Percentiles rank a stretch among this genome's conserved stretches.
phyloP scores from a whole-genome alignment of 257 asterid genomes.

The Solanum chaucha region DNA sequence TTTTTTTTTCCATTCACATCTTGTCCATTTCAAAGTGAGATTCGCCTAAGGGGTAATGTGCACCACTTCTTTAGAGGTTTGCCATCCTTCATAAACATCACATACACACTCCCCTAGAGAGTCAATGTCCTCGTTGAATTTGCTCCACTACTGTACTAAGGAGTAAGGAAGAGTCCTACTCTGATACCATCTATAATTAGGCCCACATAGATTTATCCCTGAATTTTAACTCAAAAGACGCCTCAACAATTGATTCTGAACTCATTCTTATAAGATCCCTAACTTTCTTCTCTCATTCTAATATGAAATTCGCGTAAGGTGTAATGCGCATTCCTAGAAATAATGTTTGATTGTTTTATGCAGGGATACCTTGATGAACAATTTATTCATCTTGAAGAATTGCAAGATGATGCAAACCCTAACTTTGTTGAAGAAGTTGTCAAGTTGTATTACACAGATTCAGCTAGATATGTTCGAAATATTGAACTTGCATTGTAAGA shows the following conservation, averaged over 20 bases:
- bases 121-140: neutral
- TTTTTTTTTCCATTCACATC: no score
- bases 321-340: neutral
- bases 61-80: neutral
- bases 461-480: slow-evolving; percentile 48
- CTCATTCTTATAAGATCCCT: neutral
- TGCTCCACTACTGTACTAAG: neutral
- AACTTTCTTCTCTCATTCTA: neutral
- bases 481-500: slow-evolving; percentile 53
- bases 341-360: neutral
- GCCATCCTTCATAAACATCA: no score
- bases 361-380: slow-evolving; percentile 87
- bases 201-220: neutral
- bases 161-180: neutral
- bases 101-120: neutral
- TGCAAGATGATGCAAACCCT: slow-evolving; percentile 77
- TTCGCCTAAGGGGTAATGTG: neutral
- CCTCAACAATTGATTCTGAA: neutral
- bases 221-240: no score
- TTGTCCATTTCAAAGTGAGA: neutral
- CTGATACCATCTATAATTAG: neutral
- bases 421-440: slow-evolving; percentile 79
- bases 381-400: slow-evolving; percentile 63
- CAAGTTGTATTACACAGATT: slow-evolving; percentile 44
- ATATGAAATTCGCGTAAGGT: no score